phyloP scores from a whole-genome alignment of 345 rosid genomes.

The Arabidopsis suecica region DNA sequence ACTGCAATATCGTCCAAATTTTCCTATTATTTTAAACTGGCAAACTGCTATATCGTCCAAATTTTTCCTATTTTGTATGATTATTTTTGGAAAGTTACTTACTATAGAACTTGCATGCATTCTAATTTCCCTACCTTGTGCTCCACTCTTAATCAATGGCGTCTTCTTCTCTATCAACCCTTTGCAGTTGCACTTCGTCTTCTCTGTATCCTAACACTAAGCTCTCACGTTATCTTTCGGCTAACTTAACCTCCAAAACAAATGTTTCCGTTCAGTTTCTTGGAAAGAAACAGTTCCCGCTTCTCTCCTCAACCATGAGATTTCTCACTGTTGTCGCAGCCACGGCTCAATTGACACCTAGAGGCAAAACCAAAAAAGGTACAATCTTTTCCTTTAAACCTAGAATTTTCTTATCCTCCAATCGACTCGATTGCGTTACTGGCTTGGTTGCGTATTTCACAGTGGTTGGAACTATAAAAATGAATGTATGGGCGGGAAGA shows the following conservation, averaged over 20 bases:
- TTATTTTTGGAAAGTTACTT: no score
- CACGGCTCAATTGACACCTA: conserved; percentile 88
- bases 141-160: conserved; percentile 52
- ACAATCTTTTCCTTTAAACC: background rate
- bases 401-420: no score
- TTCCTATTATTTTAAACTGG: no score
- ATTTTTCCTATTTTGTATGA: no score
- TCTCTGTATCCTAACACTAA: conserved; percentile 35
- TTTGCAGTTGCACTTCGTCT: conserved; percentile 23
- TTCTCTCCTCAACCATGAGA: conserved; percentile 56
- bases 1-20: no score
- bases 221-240: conserved; percentile 26
- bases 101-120: background rate
- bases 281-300: conserved; percentile 47
- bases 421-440: no score
- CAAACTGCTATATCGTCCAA: no score
- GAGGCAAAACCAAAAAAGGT: conserved; percentile 87
- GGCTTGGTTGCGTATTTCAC: no score
- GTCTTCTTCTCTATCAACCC: conserved; percentile 50
- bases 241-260: no score
- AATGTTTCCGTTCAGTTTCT: conserved; percentile 9
- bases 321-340: conserved; percentile 75
- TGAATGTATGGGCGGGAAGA: no score
- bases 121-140: background rate
- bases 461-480: no score